Evolutionary conservation across 768 basidiomycete genomes (phyloP), one percentile per base, ranked within the genome.

Genomic region (Mycena kentingensis): DNA sequence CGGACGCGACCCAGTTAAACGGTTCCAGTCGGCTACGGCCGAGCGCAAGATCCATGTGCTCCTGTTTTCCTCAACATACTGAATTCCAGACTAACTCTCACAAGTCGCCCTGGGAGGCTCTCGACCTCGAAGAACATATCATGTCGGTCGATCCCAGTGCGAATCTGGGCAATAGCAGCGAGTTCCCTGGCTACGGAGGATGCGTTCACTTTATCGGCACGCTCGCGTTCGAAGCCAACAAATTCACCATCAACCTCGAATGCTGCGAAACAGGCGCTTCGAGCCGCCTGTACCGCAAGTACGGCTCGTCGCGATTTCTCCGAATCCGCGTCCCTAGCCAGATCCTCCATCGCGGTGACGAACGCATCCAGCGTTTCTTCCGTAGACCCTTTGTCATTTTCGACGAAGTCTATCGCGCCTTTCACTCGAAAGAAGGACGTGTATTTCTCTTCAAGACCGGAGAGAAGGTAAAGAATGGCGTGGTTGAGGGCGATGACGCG

Each of bases 101-200:
- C 13, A 38, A 87, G 84, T 72, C 73, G 15, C 83, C 84, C 0
- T 88, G 84, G 84, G 60, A 64, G 38, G 81, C 85, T 60, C 67
- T 87, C 5, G 84, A 87, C 56, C 65, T 54, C 10, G 86, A 88
- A 61, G 75, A 79, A 35, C 58, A 62, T 1, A 68, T 68, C 2
- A 66, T 82, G 7, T 18, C 21, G 0, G 44, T 64, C 4, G 53
- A 73, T 41, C 60, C 63, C 0, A 65, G 58, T 13, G 69, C 68
- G 3, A 75, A 73, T 13, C 63, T 84, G 3, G 82, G 79, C 1
- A 69, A 74, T 45, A 68, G 70, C 21, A 59, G 64, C 11, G 60
- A 68, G 18, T 56, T 63, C 26, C 66, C 69, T n/a, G n/a, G n/a
- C 78, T 83, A 81, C 55, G 85, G 82, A 3, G 85, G 87, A 0